These are phyloP conservation scores for Cadophora luteo-olivacea DNA, from an alignment of 2,329 filamentous ascomycete species.

Conservation along the genomic window DNA sequence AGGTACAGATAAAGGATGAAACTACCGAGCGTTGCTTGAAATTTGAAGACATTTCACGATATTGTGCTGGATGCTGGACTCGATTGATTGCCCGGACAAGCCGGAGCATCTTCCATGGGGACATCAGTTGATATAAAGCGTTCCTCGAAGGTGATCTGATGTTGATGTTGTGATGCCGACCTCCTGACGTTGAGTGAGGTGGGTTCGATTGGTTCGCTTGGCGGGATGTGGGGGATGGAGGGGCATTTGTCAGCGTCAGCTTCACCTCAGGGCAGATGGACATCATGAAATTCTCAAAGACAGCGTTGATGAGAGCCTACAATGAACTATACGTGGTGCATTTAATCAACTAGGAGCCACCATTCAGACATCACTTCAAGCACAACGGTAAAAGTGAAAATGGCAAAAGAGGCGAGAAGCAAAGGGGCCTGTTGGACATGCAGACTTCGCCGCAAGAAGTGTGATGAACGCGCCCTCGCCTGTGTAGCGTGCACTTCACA, in stretches of 20 bases:
- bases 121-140: neutral
- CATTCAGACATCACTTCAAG: too few relatives aligned
- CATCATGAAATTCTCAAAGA: too few relatives aligned
- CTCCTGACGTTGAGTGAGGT: neutral
- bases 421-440: conserved; percentile 16
- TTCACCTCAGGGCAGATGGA: neutral
- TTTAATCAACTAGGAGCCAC: too few relatives aligned
- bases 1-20: conserved; percentile 52
- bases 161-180: neutral
- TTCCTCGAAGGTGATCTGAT: neutral
- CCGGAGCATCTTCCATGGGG: neutral
- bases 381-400: neutral
- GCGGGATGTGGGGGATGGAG: neutral
- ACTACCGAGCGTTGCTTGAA: conserved; percentile 42
- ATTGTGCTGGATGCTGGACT: neutral
- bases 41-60: conserved; percentile 28
- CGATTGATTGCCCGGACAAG: neutral
- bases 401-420: conserved; percentile 10
- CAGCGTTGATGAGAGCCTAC: too few relatives aligned
- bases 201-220: conserved; percentile 1
- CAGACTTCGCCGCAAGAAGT: conserved; percentile 10
- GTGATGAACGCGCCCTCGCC: neutral
- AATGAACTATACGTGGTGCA: too few relatives aligned
- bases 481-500: conserved; percentile 3
- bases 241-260: neutral